Evolutionary conservation across 1,284 basidiomycete species (phyloP), one percentile per base, ranked within the genome.

Genomic region (Pyrrhoderma noxium): DNA sequence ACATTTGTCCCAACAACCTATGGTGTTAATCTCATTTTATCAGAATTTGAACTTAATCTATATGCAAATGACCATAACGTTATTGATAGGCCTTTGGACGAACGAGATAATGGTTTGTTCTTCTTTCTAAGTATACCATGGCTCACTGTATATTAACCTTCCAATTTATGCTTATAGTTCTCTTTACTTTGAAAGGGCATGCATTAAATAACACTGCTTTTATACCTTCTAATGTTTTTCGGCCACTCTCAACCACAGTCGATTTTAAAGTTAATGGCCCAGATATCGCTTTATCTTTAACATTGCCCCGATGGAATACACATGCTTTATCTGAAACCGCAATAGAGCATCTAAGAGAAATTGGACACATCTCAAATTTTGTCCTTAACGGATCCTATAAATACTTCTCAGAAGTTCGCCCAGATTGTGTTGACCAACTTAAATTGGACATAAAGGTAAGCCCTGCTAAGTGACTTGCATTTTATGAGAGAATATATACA

Each of bases 41-140:
- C 82, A 62, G 81, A 89, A 59, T 94, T 84, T 65, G 75, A 81
- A 54, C 64, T 94, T 47, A 84, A 88, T 59, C 65, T 89, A n/a
- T 93, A 89, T 62, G 80, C 88, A 54, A 97, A 96, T 62, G 93
- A 97, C 64, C 90, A 93, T 62, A 96, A 97, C 64, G 91, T 97
- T 62, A 89, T 97, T 52, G 91, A 94, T 69, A 87, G 85, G 56
- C 91, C 92, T 1, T 68, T 84, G 23, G 73, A 82, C 45, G 72
- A 70, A 49, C 85, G 91, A 16, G 84, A 89, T 57, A 96, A 96
- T 64, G 82, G 92, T 89, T 60, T 56, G 67, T 31, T 11, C 11
- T 31, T 5, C 27, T 31, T 5, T 11, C 58, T 25, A 34, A 11
- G 35, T 49, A 4, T 53, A 34, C 4, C 18, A 25, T 45, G 16